A percentile compares a stretch with the other conserved stretches of the same genome.
phyloP scores from a whole-genome alignment of 495 filamentous ascomycete species.

The Aspergillus asperescens region DNA sequence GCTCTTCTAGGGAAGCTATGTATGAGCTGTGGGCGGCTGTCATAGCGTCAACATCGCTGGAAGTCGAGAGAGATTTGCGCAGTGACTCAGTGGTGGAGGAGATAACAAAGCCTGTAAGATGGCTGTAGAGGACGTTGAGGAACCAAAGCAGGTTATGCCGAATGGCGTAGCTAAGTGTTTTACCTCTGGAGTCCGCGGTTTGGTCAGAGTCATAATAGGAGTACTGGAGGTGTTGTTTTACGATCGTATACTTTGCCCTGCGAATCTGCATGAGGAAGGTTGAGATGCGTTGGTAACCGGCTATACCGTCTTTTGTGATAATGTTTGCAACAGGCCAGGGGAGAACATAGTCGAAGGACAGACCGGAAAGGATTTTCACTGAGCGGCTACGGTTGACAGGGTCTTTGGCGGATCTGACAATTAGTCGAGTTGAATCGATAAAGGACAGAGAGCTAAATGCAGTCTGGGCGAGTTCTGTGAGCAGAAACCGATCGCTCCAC shows the following conservation, averaged over 20 bases:
- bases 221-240: conserved; percentile 46
- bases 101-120: conserved; percentile 69
- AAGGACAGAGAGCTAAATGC: conserved; percentile 50
- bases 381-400: conserved; percentile 25
- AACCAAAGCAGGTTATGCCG: conserved; percentile 79
- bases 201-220: conserved; percentile 11
- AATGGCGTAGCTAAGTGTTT: conserved; percentile 53
- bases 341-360: conserved; percentile 58
- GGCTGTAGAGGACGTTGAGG: conserved; percentile 63
- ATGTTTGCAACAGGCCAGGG: conserved; percentile 88
- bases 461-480: conserved; percentile 73
- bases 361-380: conserved; percentile 49
- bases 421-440: conserved; percentile 56
- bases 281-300: conserved; percentile 63
- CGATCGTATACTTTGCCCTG: conserved; percentile 63
- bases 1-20: conserved; percentile 53
- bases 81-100: conserved; percentile 51
- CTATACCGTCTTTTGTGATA: conserved; percentile 55
- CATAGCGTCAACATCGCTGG: conserved; percentile 80
- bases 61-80: conserved; percentile 45
- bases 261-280: conserved; percentile 73
- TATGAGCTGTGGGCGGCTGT: conserved; percentile 61
- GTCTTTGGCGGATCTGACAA: conserved; percentile 39
- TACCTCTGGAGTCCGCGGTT: conserved; percentile 24
- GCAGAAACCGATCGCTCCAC: conserved; percentile 78